Percentiles rank a stretch among this genome's conserved stretches.
Conservation (phyloP, 257 asterid genomes). For the Solanum ossicruentum region DNA sequence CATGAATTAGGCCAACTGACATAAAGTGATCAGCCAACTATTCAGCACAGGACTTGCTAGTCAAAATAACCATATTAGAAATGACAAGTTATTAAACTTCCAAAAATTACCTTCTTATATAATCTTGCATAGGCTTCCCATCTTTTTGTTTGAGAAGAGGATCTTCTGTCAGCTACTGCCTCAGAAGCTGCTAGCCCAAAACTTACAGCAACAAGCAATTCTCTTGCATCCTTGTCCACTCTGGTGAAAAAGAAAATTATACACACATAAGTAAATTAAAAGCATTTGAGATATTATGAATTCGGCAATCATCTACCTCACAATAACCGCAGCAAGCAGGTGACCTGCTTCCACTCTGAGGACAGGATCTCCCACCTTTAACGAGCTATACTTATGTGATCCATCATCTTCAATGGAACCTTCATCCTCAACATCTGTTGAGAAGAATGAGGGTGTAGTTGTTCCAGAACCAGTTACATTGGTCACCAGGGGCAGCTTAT, state of each 20-base stretch:
- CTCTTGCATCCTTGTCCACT: conserved; percentile 72
- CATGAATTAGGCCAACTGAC: not conserved
- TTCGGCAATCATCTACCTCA: conserved; percentile 43
- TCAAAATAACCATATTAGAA: not conserved
- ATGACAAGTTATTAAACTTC: not conserved
- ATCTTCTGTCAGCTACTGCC: conserved; percentile 85
- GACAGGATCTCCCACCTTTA: conserved; percentile 91
- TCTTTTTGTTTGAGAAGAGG: conserved; percentile 57
- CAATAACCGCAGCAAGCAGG: conserved; percentile 84
- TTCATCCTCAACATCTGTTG: conserved; percentile 48
- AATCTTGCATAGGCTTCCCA: conserved; percentile 90
- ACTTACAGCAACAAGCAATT: conserved; percentile 90
- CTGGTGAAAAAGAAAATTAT: conserved; percentile 30
- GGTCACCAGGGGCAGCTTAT: conserved; percentile 40
- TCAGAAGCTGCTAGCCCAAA: conserved; percentile 75
- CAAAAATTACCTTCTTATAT: conserved; percentile 57
- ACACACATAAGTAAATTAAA: conserved; percentile 1
- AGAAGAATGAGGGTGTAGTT: conserved; percentile 23
- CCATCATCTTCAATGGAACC: conserved; percentile 34
- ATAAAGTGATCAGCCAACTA: not conserved
- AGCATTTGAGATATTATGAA: conserved; percentile 1
- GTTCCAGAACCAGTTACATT: conserved; percentile 27
- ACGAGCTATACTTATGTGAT: conserved; percentile 39
- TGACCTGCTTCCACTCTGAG: conserved; percentile 95
- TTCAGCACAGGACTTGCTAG: not conserved